phyloP scores from a whole-genome alignment of 2,329 filamentous ascomycete species.

The Colletotrichum siamense region DNA sequence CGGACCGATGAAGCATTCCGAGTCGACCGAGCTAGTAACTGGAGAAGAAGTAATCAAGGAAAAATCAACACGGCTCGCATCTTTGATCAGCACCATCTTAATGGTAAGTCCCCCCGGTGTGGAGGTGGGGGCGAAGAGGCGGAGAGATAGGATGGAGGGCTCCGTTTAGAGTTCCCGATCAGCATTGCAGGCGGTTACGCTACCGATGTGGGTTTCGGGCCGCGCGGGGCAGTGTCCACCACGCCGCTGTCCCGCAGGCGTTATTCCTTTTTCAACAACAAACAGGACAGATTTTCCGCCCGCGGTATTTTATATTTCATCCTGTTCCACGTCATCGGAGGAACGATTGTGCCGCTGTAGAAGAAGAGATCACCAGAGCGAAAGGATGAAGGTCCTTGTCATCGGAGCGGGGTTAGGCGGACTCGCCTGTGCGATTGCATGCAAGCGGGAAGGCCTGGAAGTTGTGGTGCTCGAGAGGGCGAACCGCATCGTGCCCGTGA shows the following conservation, averaged over 20 bases:
- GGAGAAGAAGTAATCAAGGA: background rate
- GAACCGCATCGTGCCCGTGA: background rate
- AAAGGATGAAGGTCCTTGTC: constrained; percentile 10
- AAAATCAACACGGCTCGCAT: background rate
- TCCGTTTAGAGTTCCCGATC: background rate
- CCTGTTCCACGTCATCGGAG: background rate
- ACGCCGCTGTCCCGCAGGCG: background rate
- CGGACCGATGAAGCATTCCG: background rate
- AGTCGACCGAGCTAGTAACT: background rate
- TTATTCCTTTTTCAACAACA: background rate
- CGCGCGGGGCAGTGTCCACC: background rate
- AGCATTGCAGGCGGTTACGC: background rate
- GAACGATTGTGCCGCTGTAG: background rate
- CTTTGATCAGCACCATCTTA: background rate
- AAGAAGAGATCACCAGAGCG: background rate
- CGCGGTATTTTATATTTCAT: background rate
- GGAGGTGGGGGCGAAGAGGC: background rate
- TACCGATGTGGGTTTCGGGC: background rate
- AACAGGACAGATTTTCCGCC: background rate
- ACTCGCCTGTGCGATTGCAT: constrained; percentile 17
- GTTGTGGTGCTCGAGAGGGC: constrained; percentile 21
- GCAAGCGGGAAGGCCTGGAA: constrained; percentile 1
- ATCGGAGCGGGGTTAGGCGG: constrained; percentile 15
- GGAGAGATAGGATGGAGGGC: background rate
- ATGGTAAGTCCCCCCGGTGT: background rate